Evolutionary conservation across 2,329 filamentous ascomycete genomes (phyloP).

Genomic region (Cladophialophora exuberans): DNA sequence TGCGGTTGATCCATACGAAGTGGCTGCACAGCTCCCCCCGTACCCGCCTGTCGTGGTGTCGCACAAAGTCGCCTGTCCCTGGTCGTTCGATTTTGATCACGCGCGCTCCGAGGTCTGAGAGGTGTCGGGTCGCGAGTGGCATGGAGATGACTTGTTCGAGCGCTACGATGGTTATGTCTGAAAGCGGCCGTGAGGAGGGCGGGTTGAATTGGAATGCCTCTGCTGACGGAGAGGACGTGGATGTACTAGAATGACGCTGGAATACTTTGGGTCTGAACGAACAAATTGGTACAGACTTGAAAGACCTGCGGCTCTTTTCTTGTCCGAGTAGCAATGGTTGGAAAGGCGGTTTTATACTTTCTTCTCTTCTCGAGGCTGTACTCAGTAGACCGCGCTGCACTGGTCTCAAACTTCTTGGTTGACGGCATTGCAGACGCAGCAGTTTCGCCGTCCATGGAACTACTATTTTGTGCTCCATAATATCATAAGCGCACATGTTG

Average conservation of each 20-base stretch:
- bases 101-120: slow-evolving; percentile 58
- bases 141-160: slow-evolving; percentile 60
- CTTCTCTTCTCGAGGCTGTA: no score
- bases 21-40: slow-evolving; percentile 54
- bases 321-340: no score
- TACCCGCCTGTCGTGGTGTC: slow-evolving; percentile 55
- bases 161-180: slow-evolving; percentile 56
- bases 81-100: slow-evolving; percentile 61
- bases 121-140: slow-evolving; percentile 58
- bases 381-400: no score
- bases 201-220: slow-evolving; percentile 24
- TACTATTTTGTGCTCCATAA: no score
- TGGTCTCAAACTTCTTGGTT: no score
- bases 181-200: slow-evolving; percentile 37
- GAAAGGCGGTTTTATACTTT: no score
- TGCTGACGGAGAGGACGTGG: neutral
- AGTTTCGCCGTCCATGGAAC: no score
- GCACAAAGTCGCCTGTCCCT: slow-evolving; percentile 56
- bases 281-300: no score
- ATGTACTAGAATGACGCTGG: neutral
- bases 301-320: neutral
- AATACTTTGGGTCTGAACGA: neutral
- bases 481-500: no score
- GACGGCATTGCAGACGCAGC: no score
- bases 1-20: slow-evolving; percentile 60